Percentiles rank a stretch among this genome's conserved stretches.
Conservation (phyloP, 2,329 filamentous ascomycete species). For the Lecanicillium sp. region DNA sequence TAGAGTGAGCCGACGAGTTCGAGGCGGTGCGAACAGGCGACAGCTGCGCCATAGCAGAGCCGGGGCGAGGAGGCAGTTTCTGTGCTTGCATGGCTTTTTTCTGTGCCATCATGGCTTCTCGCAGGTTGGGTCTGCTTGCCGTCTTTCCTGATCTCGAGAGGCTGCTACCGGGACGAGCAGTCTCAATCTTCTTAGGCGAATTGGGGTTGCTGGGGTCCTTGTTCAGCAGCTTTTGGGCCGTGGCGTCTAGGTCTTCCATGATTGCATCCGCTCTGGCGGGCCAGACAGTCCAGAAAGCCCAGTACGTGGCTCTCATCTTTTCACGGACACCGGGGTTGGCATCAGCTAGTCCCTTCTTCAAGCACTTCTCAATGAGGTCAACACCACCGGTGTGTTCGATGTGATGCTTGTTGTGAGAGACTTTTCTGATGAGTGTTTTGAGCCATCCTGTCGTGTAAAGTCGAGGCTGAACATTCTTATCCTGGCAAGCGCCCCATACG, state of each 20-base stretch:
- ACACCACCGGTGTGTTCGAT: slow-evolving; percentile 81
- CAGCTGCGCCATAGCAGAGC: slow-evolving; percentile 58
- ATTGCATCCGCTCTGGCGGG: slow-evolving; percentile 72
- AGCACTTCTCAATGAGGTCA: slow-evolving; percentile 77
- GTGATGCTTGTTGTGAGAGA: slow-evolving; percentile 69
- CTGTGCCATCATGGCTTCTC: slow-evolving; percentile 79
- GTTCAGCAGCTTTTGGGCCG: slow-evolving; percentile 72
- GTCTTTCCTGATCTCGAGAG: slow-evolving; percentile 58
- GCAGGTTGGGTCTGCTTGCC: slow-evolving; percentile 59
- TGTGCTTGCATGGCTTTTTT: slow-evolving; percentile 56
- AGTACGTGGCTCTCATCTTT: slow-evolving; percentile 78
- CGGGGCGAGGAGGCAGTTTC: slow-evolving; percentile 51
- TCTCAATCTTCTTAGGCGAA: slow-evolving; percentile 49
- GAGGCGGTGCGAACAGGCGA: slow-evolving; percentile 44
- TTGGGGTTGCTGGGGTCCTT: slow-evolving; percentile 81
- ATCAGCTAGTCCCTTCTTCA: slow-evolving; percentile 84
- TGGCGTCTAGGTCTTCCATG: slow-evolving; percentile 69
- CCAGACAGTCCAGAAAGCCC: slow-evolving; percentile 75
- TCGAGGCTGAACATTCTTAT: slow-evolving; percentile 89
- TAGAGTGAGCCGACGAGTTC: slow-evolving; percentile 25
- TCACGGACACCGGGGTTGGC: slow-evolving; percentile 87
- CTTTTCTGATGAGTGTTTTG: slow-evolving; percentile 72
- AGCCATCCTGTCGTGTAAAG: slow-evolving; percentile 77
- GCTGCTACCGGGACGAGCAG: slow-evolving; percentile 50
- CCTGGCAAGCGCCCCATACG: slow-evolving; percentile 72